These are phyloP conservation scores for Leishmania tarentolae DNA, from an alignment of 208 protist species.

Conservation along the genomic window DNA sequence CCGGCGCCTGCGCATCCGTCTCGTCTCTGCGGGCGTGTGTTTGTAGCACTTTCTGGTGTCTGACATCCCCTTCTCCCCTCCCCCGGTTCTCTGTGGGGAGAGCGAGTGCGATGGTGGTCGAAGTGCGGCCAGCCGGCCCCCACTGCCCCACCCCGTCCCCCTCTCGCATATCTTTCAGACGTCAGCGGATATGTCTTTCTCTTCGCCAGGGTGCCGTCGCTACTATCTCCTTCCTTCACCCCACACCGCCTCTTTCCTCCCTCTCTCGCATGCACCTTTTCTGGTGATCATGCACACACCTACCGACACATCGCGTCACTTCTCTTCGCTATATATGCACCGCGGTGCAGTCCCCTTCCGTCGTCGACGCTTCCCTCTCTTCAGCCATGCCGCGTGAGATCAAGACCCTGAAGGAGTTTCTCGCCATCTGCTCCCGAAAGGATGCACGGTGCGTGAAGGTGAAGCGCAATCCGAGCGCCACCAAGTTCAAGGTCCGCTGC, in stretches of 20 bases:
- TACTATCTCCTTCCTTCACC: background rate
- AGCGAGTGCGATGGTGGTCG: background rate
- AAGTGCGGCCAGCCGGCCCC: background rate
- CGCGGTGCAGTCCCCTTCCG: conserved; percentile 10
- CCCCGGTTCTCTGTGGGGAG: background rate
- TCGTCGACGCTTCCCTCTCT: background rate
- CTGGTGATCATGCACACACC: background rate
- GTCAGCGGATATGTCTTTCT: background rate
- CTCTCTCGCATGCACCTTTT: background rate
- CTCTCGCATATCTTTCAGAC: background rate
- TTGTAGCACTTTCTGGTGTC: background rate
- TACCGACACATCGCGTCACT: conserved; percentile 14
- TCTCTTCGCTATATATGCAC: background rate
- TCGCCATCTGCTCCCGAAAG: conserved; percentile 92
- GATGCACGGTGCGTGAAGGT: conserved; percentile 93
- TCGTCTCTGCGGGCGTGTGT: background rate
- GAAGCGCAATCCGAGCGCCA: conserved; percentile 87
- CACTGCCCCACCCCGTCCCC: no score
- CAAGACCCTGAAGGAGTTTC: conserved; percentile 93
- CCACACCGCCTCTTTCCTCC: background rate
- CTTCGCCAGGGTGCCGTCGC: background rate
- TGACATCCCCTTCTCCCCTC: background rate
- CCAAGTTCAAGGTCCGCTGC: conserved; percentile 95
- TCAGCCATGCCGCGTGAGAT: conserved; percentile 88
- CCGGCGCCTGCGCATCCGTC: background rate